Evolutionary conservation across 2,329 filamentous ascomycete genomes (phyloP), one percentile per base, ranked within the genome.

Genomic region (Colletotrichum shisoi): DNA sequence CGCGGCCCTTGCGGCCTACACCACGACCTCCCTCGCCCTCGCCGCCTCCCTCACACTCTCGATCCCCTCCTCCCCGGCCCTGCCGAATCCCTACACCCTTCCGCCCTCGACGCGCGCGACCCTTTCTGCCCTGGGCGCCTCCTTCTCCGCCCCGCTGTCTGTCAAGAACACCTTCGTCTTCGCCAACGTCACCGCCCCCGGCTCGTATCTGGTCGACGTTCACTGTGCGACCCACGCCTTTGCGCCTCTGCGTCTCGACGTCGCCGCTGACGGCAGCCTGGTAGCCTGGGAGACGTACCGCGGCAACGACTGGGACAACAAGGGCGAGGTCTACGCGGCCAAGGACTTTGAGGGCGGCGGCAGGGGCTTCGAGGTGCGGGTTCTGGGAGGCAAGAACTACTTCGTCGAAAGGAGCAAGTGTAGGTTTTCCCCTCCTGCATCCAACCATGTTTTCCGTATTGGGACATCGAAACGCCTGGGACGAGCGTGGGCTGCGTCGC

Each of bases 221-320:
- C 88, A 94, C 79, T 90, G 89, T 75, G 81, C 86, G 34, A 90
- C 91, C 63, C 88, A 91, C 77, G 84, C 84, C 60, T 98, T 97
- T 76, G 86, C 88, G 72, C 91, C 93, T 12, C 82, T 96, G 76
- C 85, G 94, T 51, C 85, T 98, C 37, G 95, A 98, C 75, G 86
- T 95, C 19, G 72, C 74, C 2, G 72, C 70, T 58, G 77, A 79
- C 44, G 75, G 78, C 24, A 76, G 79, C 71, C 82, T 93, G 3
- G 80, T 84, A 48, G 89, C 89, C 34, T 95, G 91, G 90, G 91
- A 94, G 82, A 96, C 93, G 31, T 96, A 89, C 76, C 84, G 93
- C 54, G 93, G 93, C 0, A 94, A 96, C 73, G 91, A 95, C 72
- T 97, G 94, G 93, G 88, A 84, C 19, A 96, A 97, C 76, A 91